phyloP scores from a whole-genome alignment of 2,329 filamentous ascomycete species.

The Cordyceps fumosorosea region DNA sequence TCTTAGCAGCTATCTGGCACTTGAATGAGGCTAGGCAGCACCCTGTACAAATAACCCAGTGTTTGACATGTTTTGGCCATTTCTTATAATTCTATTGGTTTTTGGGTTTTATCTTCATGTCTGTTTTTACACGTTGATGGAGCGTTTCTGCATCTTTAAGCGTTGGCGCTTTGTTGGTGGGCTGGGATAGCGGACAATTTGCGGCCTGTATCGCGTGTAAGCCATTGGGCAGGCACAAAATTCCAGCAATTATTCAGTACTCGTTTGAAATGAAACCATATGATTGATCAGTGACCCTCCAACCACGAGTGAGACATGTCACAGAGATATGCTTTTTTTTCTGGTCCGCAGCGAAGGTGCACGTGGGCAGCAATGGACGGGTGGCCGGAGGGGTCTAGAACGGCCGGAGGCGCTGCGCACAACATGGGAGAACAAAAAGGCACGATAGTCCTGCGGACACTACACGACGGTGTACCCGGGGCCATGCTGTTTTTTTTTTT shows the following conservation, averaged over 20 bases:
- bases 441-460: background rate
- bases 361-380: background rate
- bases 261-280: background rate
- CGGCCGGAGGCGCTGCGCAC: background rate
- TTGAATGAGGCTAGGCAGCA: background rate
- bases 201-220: background rate
- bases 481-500: background rate
- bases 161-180: conserved; percentile 13
- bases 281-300: background rate
- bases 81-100: background rate
- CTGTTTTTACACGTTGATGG: background rate
- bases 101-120: background rate
- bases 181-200: background rate
- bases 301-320: no score
- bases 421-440: background rate
- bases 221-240: conserved; percentile 1
- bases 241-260: background rate
- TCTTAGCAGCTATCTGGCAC: conserved; percentile 45
- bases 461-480: background rate
- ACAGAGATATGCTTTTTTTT: background rate
- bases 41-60: background rate
- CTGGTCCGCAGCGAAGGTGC: background rate
- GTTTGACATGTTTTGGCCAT: background rate
- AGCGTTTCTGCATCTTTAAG: conserved; percentile 10
- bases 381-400: background rate